Evolutionary conservation across 1,139 yeast genomes (phyloP).

Genomic region (Candida albicans): DNA sequence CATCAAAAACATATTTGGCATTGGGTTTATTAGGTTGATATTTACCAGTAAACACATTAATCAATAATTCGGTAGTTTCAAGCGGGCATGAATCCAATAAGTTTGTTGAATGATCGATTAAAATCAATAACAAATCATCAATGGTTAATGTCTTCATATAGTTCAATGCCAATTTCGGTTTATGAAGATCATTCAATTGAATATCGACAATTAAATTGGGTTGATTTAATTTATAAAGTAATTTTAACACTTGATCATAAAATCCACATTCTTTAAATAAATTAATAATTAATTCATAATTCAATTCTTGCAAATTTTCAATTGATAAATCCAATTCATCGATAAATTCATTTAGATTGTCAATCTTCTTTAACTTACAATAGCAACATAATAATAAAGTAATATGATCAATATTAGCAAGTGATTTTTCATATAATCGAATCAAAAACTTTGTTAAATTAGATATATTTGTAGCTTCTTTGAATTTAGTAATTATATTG

Average conservation of each 20-base stretch:
- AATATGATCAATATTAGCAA: slow-evolving; percentile 75
- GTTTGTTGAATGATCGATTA: slow-evolving; percentile 64
- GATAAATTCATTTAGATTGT: slow-evolving; percentile 61
- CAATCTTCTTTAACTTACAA: slow-evolving; percentile 69
- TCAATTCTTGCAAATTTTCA: slow-evolving; percentile 46
- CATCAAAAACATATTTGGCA: no score
- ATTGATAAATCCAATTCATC: slow-evolving; percentile 34
- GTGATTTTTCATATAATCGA: slow-evolving; percentile 47
- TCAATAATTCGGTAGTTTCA: slow-evolving; percentile 78
- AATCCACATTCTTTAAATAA: slow-evolving; percentile 80
- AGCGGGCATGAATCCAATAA: slow-evolving; percentile 71
- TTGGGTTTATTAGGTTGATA: slow-evolving; percentile 47
- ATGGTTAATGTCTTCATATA: slow-evolving; percentile 71
- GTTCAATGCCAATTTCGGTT: slow-evolving; percentile 57
- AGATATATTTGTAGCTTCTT: slow-evolving; percentile 76
- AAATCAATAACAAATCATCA: slow-evolving; percentile 74
- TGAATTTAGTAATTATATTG: slow-evolving; percentile 77
- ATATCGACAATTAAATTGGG: slow-evolving; percentile 78
- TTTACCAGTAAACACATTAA: slow-evolving; percentile 86
- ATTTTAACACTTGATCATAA: slow-evolving; percentile 62
- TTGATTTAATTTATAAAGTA: slow-evolving; percentile 72
- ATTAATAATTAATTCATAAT: slow-evolving; percentile 67
- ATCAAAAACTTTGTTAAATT: slow-evolving; percentile 67
- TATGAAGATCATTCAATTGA: slow-evolving; percentile 61
- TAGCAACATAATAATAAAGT: slow-evolving; percentile 80